These are phyloP conservation scores for Desmodesmus armatus DNA, from an alignment of 139 green algal species.

Conservation along the genomic window DNA sequence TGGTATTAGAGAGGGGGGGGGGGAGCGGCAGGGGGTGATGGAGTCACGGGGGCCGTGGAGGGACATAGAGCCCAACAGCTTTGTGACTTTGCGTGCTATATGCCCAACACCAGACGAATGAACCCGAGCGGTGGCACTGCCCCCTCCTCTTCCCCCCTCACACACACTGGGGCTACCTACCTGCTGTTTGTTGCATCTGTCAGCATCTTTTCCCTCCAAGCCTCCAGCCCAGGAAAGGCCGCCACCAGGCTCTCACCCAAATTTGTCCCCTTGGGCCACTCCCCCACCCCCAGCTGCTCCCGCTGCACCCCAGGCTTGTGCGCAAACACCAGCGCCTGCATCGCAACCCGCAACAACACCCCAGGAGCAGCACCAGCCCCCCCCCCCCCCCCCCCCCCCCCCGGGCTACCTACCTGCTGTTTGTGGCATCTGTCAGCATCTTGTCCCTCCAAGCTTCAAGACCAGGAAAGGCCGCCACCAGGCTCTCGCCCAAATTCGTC, in stretches of 20 bases:
- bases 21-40: neutral
- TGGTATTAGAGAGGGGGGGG: neutral
- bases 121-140: constrained; percentile 8
- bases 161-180: no score
- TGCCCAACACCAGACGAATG: neutral
- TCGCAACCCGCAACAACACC: neutral
- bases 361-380: neutral
- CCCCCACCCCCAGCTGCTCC: neutral
- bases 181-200: no score
- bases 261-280: neutral
- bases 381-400: no score
- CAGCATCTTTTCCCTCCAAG: neutral
- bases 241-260: neutral
- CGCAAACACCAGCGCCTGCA: constrained; percentile 26
- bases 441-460: neutral
- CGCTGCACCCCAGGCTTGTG: constrained; percentile 10
- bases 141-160: no score
- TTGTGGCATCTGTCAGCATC: no score
- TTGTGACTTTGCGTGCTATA: neutral
- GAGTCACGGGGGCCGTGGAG: neutral
- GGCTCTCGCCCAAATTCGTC: neutral
- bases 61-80: neutral
- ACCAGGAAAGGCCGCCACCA: constrained; percentile 8
- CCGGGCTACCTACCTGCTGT: no score
- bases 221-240: neutral